A percentile compares a stretch with the other conserved stretches of the same genome.
Evolutionary conservation across 306 rosid species (phyloP).

Genomic region (Urtica urens): DNA sequence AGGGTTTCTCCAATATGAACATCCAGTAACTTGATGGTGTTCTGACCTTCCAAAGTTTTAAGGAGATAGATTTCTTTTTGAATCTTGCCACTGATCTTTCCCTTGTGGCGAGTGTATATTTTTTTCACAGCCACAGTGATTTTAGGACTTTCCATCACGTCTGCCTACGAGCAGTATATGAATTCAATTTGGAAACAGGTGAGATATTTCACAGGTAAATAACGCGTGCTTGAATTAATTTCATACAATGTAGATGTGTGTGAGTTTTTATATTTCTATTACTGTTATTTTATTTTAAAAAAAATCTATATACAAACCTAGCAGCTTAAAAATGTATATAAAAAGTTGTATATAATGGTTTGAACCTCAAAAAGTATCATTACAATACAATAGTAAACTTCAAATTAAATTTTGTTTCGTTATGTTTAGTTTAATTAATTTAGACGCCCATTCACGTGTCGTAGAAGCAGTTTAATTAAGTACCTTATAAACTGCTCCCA

Average conservation of each 20-base stretch:
- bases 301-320: neutral
- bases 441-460: no score
- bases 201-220: neutral
- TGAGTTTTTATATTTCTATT: neutral
- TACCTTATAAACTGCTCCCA: constrained; percentile 9
- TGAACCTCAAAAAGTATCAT: no score
- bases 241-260: neutral
- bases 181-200: neutral
- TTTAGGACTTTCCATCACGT: neutral
- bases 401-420: no score
- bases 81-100: neutral
- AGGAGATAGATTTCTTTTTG: neutral
- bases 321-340: neutral
- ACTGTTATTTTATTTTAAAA: neutral
- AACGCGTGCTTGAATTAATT: no score
- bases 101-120: neutral
- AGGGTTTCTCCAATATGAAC: neutral
- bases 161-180: neutral
- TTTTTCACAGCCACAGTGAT: constrained; percentile 15
- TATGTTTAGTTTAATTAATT: no score
- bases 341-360: no score
- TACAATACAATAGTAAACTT: no score
- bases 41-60: neutral
- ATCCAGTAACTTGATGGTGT: neutral
- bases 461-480: no score